Evolutionary conservation across 306 rosid species (phyloP).

Genomic region (Malus asiatica): DNA sequence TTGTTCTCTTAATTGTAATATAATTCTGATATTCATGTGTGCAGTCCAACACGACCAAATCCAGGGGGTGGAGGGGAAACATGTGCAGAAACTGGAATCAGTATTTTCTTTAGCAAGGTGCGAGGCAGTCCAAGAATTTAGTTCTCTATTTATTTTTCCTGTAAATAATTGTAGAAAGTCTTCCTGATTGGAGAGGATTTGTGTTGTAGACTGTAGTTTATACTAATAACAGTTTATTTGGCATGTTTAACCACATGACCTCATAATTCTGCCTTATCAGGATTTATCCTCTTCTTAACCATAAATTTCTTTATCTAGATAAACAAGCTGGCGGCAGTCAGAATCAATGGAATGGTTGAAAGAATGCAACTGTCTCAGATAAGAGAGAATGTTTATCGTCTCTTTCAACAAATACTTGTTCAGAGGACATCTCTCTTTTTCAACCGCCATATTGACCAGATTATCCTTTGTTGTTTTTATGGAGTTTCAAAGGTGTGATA

Average conservation of each 20-base stretch:
- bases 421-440: slow-evolving; percentile 79
- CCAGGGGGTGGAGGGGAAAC: slow-evolving; percentile 99
- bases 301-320: slow-evolving; percentile 41
- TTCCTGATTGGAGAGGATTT: not conserved
- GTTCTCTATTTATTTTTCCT: not conserved
- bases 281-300: not conserved
- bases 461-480: slow-evolving; percentile 88
- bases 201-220: not conserved
- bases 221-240: not conserved
- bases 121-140: not conserved
- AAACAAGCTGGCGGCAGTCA: slow-evolving; percentile 87
- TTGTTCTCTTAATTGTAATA: not conserved
- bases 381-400: slow-evolving; percentile 81
- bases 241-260: not conserved
- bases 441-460: slow-evolving; percentile 93
- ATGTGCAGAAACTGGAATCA: slow-evolving; percentile 94
- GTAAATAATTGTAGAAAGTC: not conserved
- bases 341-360: slow-evolving; percentile 97
- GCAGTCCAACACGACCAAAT: slow-evolving; percentile 96
- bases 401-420: slow-evolving; percentile 79
- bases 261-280: not conserved
- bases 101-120: slow-evolving; percentile 91
- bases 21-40: slow-evolving; percentile 16
- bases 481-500: slow-evolving; percentile 82
- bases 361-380: slow-evolving; percentile 86